Evolutionary conservation across 805 yeast genomes (phyloP).

Genomic region (Kluyveromyces siamensis): DNA sequence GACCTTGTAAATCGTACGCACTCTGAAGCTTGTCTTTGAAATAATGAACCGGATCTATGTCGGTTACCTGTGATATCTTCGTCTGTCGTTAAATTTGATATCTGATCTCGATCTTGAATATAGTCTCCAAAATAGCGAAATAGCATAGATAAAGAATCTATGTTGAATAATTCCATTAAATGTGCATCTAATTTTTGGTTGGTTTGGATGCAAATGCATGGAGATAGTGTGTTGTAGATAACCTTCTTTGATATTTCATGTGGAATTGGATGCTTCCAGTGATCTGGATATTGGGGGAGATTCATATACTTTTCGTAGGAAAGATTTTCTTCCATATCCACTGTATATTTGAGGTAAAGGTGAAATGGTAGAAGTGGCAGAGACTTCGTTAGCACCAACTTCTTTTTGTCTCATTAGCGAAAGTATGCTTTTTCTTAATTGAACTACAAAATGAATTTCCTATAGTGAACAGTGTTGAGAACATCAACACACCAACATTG

Average conservation of each 20-base stretch:
- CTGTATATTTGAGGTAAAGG: no score
- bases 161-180: slow-evolving; percentile 15
- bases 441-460: not conserved
- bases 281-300: slow-evolving; percentile 20
- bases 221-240: slow-evolving; percentile 26
- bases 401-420: no score
- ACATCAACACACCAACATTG: no score
- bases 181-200: slow-evolving; percentile 23
- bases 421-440: not conserved
- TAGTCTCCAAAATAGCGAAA: slow-evolving; percentile 28
- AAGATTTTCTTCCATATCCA: slow-evolving; percentile 1
- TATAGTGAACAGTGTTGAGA: not conserved
- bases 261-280: slow-evolving; percentile 20
- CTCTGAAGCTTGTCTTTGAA: slow-evolving; percentile 27
- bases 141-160: slow-evolving; percentile 25
- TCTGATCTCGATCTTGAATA: slow-evolving; percentile 27
- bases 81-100: not conserved
- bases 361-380: no score
- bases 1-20: slow-evolving; percentile 46
- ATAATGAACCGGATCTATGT: slow-evolving; percentile 25
- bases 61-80: slow-evolving; percentile 8
- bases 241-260: slow-evolving; percentile 25
- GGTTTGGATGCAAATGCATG: slow-evolving; percentile 26
- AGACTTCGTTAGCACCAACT: no score
- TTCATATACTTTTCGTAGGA: slow-evolving; percentile 27